phyloP scores from a whole-genome alignment of 2,329 filamentous ascomycete species.

The Aspergillus pseudoterreus region DNA sequence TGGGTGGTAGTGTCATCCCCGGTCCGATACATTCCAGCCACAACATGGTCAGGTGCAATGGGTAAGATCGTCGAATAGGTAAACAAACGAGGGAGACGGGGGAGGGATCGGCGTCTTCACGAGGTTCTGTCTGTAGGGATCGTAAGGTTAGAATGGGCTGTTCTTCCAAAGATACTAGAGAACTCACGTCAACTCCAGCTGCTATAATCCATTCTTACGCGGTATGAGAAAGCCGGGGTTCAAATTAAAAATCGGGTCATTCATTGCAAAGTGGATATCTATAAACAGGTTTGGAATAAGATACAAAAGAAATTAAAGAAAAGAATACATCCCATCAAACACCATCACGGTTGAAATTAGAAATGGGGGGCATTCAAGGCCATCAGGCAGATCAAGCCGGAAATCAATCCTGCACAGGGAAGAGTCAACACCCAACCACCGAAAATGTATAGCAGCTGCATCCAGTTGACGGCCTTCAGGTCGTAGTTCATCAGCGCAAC shows the following conservation, averaged over 20 bases:
- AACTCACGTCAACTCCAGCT: no score
- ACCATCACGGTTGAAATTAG: slow-evolving; percentile 1
- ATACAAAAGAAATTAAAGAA: background rate
- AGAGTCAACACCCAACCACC: slow-evolving; percentile 45
- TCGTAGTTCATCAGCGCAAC: slow-evolving; percentile 37
- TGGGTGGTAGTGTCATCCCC: no score
- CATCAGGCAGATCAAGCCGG: slow-evolving; percentile 40
- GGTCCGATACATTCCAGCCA: no score
- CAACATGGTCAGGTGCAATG: no score
- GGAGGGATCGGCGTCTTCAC: no score
- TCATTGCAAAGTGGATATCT: background rate
- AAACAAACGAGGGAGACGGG: no score
- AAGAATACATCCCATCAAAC: background rate
- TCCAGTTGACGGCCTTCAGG: slow-evolving; percentile 43
- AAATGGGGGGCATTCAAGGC: slow-evolving; percentile 41
- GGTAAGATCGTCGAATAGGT: no score
- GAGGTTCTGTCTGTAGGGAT: no score
- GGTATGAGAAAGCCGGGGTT: background rate
- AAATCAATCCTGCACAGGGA: slow-evolving; percentile 40
- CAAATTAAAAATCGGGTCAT: background rate
- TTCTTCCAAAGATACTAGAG: no score
- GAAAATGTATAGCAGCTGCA: slow-evolving; percentile 42
- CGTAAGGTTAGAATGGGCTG: no score
- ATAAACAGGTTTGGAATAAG: background rate
- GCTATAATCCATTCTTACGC: background rate